These are phyloP conservation scores for Solanum paucissectum DNA, from an alignment of 257 asterid species.

Conservation along the genomic window DNA sequence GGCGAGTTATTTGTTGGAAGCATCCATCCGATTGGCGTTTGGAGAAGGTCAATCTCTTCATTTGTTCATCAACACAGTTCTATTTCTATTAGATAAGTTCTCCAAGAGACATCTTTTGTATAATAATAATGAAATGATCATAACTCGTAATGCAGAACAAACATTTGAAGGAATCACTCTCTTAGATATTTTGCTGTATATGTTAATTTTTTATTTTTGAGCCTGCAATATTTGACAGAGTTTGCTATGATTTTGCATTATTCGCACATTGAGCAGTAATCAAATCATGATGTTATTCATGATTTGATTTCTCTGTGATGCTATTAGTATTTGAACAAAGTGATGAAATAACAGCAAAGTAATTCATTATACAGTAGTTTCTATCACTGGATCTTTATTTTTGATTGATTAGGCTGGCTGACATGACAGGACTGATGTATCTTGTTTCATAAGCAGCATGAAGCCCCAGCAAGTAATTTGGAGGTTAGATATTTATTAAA, in stretches of 20 bases:
- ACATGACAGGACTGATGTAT: conserved; percentile 37
- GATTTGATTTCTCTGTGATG: background rate
- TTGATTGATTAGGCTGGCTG: conserved; percentile 28
- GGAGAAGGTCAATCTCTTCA: conserved; percentile 49
- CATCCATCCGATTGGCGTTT: conserved; percentile 55
- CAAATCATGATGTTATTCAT: background rate
- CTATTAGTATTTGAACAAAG: background rate
- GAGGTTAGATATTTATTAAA: conserved; percentile 43
- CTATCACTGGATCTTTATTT: conserved; percentile 18
- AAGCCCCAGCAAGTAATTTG: conserved; percentile 30
- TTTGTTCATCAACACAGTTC: conserved; percentile 12
- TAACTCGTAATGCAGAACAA: background rate
- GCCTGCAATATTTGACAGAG: background rate
- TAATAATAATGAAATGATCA: background rate
- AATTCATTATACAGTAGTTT: background rate
- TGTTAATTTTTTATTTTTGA: background rate
- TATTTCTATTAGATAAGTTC: background rate
- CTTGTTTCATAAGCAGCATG: conserved; percentile 41
- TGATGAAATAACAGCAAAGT: background rate
- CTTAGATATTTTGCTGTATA: background rate
- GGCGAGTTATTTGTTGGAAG: conserved; percentile 82
- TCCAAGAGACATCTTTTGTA: background rate
- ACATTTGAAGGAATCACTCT: background rate
- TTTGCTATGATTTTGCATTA: background rate
- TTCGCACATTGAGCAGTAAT: background rate